Evolutionary conservation across 257 asterid genomes (phyloP).

Genomic region (Linderniella brevidens): DNA sequence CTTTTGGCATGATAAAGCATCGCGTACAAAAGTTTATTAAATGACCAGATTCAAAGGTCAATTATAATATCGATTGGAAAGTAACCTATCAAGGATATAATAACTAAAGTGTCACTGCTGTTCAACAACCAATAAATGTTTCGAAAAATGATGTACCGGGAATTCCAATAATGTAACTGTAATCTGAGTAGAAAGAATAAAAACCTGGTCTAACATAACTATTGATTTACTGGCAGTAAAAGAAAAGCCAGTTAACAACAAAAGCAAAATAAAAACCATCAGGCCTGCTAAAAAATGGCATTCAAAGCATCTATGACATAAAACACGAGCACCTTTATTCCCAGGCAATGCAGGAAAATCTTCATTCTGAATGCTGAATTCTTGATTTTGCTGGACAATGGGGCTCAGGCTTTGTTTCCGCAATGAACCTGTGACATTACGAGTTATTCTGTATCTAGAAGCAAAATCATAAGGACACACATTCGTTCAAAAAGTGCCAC

Average conservation of each 20-base stretch:
- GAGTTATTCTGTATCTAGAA: no score
- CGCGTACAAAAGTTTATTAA: no score
- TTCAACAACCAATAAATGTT: neutral
- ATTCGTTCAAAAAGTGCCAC: constrained; percentile 1
- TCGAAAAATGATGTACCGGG: no score
- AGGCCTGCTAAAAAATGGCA: constrained; percentile 4
- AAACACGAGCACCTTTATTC: constrained; percentile 73
- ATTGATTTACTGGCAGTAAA: no score
- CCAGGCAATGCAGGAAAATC: constrained; percentile 99
- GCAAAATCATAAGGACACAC: neutral
- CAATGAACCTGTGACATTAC: constrained; percentile 55
- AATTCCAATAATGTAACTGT: no score
- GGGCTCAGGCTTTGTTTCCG: constrained; percentile 85
- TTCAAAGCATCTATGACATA: constrained; percentile 1
- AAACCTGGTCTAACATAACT: no score
- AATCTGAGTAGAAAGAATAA: no score
- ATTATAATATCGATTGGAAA: no score
- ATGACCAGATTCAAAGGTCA: no score
- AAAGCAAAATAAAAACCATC: constrained; percentile 3
- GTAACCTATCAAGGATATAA: no score
- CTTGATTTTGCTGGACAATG: constrained; percentile 92
- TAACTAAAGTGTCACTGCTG: no score
- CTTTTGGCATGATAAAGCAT: no score
- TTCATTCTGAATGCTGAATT: constrained; percentile 96
- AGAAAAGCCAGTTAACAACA: neutral